Conservation (phyloP, 2,329 filamentous ascomycete species). For the Xylariaceae sp. region DNA sequence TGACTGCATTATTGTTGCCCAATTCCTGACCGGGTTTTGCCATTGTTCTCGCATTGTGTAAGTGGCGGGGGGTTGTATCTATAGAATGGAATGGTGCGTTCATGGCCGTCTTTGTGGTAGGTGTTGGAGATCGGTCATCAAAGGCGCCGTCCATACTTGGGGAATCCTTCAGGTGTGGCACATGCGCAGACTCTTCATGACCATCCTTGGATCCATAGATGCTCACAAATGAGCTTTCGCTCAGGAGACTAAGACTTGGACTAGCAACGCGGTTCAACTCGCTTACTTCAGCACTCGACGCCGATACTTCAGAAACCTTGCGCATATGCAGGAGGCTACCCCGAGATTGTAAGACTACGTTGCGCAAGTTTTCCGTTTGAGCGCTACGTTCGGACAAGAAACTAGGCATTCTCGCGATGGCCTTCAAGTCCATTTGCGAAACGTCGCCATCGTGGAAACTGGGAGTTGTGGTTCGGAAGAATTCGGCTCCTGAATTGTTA, state of each 20-base stretch:
- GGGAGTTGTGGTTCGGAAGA: slow-evolving; percentile 19
- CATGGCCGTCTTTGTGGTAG: slow-evolving; percentile 14
- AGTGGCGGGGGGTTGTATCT: slow-evolving; percentile 23
- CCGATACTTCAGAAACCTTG: slow-evolving; percentile 40
- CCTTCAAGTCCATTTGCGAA: slow-evolving; percentile 31
- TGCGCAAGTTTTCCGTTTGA: slow-evolving; percentile 59
- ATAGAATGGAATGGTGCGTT: slow-evolving; percentile 20
- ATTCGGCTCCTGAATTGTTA: slow-evolving; percentile 12
- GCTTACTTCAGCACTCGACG: slow-evolving; percentile 35
- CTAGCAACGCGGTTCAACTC: slow-evolving; percentile 46
- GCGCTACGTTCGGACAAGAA: slow-evolving; percentile 61
- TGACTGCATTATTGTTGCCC: slow-evolving; percentile 20
- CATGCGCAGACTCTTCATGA: slow-evolving; percentile 11
- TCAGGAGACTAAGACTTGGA: slow-evolving; percentile 62
- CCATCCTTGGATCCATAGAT: slow-evolving; percentile 50
- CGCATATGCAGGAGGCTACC: slow-evolving; percentile 51
- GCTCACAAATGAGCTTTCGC: slow-evolving; percentile 66
- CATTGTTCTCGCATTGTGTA: slow-evolving; percentile 32
- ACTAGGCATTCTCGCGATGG: slow-evolving; percentile 59
- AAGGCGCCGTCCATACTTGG: slow-evolving; percentile 25
- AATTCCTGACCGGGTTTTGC: slow-evolving; percentile 1
- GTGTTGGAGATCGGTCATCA: slow-evolving; percentile 20
- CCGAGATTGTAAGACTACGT: slow-evolving; percentile 52
- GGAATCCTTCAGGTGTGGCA: slow-evolving; percentile 17
- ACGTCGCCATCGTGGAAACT: slow-evolving; percentile 17